Conservation (phyloP, 2,329 filamentous ascomycete genomes). For the Fusarium praegraminearum region DNA sequence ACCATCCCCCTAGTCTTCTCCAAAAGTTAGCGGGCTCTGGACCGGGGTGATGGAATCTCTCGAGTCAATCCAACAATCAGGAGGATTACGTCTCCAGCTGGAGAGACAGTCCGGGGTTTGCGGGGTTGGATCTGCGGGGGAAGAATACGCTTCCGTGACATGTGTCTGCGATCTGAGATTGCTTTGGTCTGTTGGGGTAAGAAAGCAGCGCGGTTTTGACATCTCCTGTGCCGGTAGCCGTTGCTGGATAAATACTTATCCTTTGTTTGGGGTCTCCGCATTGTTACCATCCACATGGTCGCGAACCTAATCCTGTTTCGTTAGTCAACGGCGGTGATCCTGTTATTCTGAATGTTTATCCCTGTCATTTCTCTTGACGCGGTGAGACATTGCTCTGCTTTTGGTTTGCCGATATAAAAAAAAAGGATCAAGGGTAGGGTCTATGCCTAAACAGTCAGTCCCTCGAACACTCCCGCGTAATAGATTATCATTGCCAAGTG, state of each 20-base stretch:
- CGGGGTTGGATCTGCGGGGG: constrained; percentile 47
- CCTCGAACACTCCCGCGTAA: neutral
- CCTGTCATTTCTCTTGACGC: constrained; percentile 5
- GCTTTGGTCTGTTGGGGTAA: constrained; percentile 21
- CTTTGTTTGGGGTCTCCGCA: constrained; percentile 24
- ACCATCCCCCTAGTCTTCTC: constrained; percentile 18
- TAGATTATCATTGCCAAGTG: neutral
- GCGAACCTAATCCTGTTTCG: constrained; percentile 43
- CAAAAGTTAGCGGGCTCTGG: constrained; percentile 21
- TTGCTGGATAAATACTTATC: constrained; percentile 43
- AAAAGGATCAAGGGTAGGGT: neutral
- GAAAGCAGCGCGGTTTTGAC: neutral
- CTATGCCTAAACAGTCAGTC: neutral
- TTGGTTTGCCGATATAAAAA: neutral
- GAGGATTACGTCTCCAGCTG: constrained; percentile 33
- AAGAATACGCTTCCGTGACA: constrained; percentile 46
- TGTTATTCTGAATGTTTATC: constrained; percentile 31
- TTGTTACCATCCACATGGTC: constrained; percentile 19
- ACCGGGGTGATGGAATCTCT: neutral
- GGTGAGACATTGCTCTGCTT: constrained; percentile 4
- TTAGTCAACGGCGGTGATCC: constrained; percentile 38
- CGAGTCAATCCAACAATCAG: constrained; percentile 21
- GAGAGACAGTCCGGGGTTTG: constrained; percentile 47
- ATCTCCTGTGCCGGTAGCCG: neutral
- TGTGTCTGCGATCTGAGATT: constrained; percentile 31